These are phyloP conservation scores for Darksidea phi DNA, from an alignment of 495 filamentous ascomycete species.

Conservation along the genomic window DNA sequence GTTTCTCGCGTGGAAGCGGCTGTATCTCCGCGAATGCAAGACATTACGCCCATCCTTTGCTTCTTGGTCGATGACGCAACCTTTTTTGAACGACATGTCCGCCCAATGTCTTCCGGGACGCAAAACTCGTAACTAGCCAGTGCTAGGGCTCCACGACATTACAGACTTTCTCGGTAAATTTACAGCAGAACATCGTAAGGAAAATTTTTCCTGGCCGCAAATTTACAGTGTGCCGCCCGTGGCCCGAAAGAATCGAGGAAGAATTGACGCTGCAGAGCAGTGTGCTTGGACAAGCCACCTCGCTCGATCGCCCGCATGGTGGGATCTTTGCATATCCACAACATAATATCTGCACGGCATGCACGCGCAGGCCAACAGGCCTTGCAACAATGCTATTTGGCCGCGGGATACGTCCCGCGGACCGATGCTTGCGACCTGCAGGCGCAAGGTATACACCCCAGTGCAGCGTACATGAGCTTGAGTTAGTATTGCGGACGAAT, in stretches of 20 bases:
- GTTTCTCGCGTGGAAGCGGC: background rate
- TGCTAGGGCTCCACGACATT: background rate
- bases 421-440: slow-evolving; percentile 27
- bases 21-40: slow-evolving; percentile 2
- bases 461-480: slow-evolving; percentile 27
- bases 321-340: background rate
- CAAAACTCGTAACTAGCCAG: background rate
- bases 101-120: background rate
- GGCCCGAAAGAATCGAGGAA: background rate
- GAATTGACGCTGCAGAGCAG: background rate
- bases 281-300: background rate
- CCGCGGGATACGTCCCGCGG: slow-evolving; percentile 20
- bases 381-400: background rate
- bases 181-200: background rate
- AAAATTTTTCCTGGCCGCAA: background rate
- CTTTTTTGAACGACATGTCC: background rate
- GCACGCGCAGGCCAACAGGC: slow-evolving; percentile 8
- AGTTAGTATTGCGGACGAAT: slow-evolving; percentile 24
- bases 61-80: slow-evolving; percentile 1
- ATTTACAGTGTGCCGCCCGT: background rate
- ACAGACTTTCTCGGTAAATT: background rate
- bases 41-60: background rate
- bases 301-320: slow-evolving; percentile 1
- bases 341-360: slow-evolving; percentile 13
- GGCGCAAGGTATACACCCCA: slow-evolving; percentile 18